These are phyloP conservation scores for Cyclocybe cylindracea DNA, from an alignment of 768 basidiomycete species.

Conservation along the genomic window DNA sequence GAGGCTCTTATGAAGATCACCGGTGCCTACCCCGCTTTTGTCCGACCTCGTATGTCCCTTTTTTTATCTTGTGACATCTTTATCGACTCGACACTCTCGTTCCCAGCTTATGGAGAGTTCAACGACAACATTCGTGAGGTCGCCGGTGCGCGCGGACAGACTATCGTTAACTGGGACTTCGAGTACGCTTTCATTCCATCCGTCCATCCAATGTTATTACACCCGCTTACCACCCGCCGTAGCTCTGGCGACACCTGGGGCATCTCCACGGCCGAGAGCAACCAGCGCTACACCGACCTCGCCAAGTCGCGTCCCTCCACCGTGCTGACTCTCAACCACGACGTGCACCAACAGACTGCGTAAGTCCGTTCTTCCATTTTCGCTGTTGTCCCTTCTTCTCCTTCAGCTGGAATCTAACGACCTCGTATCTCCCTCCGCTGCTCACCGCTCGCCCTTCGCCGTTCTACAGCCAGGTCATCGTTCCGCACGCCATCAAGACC, in stretches of 20 bases:
- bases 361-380: background rate
- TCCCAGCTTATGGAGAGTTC: constrained; percentile 36
- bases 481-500: constrained; percentile 31
- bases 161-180: constrained; percentile 36
- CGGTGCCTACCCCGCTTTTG: constrained; percentile 39
- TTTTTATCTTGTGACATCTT: background rate
- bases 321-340: constrained; percentile 36
- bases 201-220: background rate
- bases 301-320: constrained; percentile 22
- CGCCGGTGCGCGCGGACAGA: constrained; percentile 25
- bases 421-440: constrained; percentile 16
- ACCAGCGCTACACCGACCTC: constrained; percentile 22
- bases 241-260: constrained; percentile 34
- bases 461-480: constrained; percentile 22
- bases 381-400: background rate
- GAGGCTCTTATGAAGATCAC: constrained; percentile 39
- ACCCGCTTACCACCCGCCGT: background rate
- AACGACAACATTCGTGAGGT: constrained; percentile 29
- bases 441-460: background rate
- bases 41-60: constrained; percentile 36
- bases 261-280: constrained; percentile 19
- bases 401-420: background rate
- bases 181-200: constrained; percentile 24
- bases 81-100: background rate
- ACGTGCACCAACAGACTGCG: constrained; percentile 32